Evolutionary conservation across 2,329 filamentous ascomycete genomes (phyloP).

Genomic region (Rhexocercosporidium sp.): DNA sequence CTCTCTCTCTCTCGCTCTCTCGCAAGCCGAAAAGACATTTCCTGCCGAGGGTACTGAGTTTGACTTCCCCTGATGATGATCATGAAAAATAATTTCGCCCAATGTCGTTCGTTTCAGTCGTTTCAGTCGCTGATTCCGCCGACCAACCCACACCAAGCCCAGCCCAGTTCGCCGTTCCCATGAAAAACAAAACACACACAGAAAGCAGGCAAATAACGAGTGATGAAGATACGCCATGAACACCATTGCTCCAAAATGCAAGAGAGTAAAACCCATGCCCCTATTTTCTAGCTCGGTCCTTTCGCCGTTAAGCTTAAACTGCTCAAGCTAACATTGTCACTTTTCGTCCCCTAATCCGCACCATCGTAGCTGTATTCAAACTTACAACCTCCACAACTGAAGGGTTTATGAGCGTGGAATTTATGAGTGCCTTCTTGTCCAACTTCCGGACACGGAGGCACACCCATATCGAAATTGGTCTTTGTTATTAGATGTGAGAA

Average conservation of each 20-base stretch:
- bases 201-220: neutral
- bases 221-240: constrained; percentile 13
- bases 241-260: constrained; percentile 21
- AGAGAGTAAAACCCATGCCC: constrained; percentile 3
- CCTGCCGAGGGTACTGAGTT: constrained; percentile 25
- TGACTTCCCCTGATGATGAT: constrained; percentile 26
- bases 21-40: constrained; percentile 7
- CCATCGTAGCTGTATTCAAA: constrained; percentile 17
- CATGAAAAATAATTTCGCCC: neutral
- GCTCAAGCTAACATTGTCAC: constrained; percentile 1
- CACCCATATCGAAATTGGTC: constrained; percentile 14
- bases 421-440: constrained; percentile 14
- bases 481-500: constrained; percentile 23
- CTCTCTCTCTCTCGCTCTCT: neutral
- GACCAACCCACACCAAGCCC: neutral
- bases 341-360: neutral
- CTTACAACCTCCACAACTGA: constrained; percentile 13
- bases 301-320: constrained; percentile 3
- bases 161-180: constrained; percentile 6
- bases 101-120: constrained; percentile 1
- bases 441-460: neutral
- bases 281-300: constrained; percentile 1
- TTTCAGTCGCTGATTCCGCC: constrained; percentile 5
- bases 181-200: neutral
- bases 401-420: constrained; percentile 16